A percentile compares a stretch with the other conserved stretches of the same genome.
Evolutionary conservation across 2,329 filamentous ascomycete genomes (phyloP).

Genomic region (Lasiodiplodia gonubiensis): DNA sequence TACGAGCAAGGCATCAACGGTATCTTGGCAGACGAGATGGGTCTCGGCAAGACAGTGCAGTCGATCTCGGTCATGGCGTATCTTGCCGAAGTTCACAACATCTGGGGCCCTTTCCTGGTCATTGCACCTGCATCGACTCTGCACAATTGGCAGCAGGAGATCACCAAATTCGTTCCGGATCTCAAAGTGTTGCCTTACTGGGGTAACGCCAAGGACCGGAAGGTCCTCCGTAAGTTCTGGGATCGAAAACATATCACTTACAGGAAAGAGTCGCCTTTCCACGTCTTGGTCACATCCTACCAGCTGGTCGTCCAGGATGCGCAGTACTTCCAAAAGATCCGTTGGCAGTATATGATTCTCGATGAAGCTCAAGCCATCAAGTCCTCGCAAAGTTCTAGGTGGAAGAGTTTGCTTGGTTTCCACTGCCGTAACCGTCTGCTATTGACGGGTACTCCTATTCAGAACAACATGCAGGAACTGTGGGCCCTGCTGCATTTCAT

Average conservation of each 20-base stretch:
- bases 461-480: constrained; percentile 99
- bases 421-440: constrained; percentile 93
- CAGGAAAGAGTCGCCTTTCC: constrained; percentile 89
- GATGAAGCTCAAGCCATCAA: constrained; percentile 99
- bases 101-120: constrained; percentile 97
- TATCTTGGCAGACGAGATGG: constrained; percentile 98
- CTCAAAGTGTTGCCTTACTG: constrained; percentile 97
- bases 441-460: constrained; percentile 94
- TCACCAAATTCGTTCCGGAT: constrained; percentile 89
- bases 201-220: constrained; percentile 92
- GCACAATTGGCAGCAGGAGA: constrained; percentile 99
- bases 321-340: constrained; percentile 98
- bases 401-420: constrained; percentile 94
- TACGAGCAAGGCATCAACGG: constrained; percentile 99
- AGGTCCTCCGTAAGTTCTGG: constrained; percentile 98
- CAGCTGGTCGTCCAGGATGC: constrained; percentile 96
- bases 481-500: constrained; percentile 99
- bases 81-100: constrained; percentile 93
- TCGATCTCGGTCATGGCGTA: constrained; percentile 99
- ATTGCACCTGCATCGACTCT: constrained; percentile 95
- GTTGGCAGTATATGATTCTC: constrained; percentile 99
- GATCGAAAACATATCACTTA: constrained; percentile 97
- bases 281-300: constrained; percentile 95
- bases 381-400: constrained; percentile 92
- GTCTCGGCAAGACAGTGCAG: constrained; percentile 98